Base-by-base conservation (phyloP, 164 flowering plant species). In the Pachysandra terminalis region DNA sequence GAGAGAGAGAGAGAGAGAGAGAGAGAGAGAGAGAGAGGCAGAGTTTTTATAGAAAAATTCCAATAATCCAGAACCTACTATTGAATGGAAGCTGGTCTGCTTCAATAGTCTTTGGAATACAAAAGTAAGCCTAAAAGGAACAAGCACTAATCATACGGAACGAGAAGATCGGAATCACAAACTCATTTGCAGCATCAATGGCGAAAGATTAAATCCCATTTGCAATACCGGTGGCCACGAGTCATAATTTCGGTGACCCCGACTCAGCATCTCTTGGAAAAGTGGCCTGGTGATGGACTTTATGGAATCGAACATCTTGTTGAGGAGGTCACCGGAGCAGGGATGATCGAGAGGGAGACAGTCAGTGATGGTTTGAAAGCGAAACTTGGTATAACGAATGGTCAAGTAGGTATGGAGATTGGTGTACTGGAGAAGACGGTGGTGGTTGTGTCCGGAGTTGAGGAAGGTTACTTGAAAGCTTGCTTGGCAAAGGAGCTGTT, bases 381-480 rank as follows among this genome's bases (percentile, higher is more conserved):
- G 68, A 58, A 80, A 65, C 10, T 35, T 59, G 1, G 79, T 75
- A 5, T 10, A 40, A 62, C 52, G 62, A 25, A 49, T 67, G 37
- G 61, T 9, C 17, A 63, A 32, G 16, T 67, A 60, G 35, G 35
- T 14, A 0, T 23, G 55, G 45, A 65, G 21, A 52, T 75, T 56
- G 61, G 68, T n/a, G 68, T 5, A 5, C 10, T 40, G 45, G 41
- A 61, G 53, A 28, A 83, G 82, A 37, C 80, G 79, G 25, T 70
- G 19, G 56, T 83, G 79, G 79, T 74, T 76, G 78, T 82, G 41
- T n/a, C n/a, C n/a, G n/a, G n/a, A n/a, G n/a, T n/a, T n/a, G n/a
- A n/a, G n/a, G n/a, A 86, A 81, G 65, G 86, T 84, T 72, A 82
- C 71, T 19, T 65, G 80, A 37, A 83, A 56, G 14, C 74, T 80